phyloP scores from a whole-genome alignment of 495 filamentous ascomycete species.

The Aspergillus haitiensis region DNA sequence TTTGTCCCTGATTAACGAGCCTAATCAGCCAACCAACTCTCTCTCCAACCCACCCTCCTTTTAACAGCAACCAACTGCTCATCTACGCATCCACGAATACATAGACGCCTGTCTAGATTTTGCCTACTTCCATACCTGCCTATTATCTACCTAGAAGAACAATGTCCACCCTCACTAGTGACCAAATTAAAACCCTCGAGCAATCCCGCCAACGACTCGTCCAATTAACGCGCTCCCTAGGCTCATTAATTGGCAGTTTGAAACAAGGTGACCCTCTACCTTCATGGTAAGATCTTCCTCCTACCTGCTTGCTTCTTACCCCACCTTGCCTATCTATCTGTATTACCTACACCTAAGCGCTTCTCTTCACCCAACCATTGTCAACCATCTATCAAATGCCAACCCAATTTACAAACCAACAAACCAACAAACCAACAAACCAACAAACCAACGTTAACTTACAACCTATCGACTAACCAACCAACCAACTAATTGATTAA shows the following conservation, averaged over 20 bases:
- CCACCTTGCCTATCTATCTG: not conserved
- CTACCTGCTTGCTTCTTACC: not conserved
- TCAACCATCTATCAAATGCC: not conserved
- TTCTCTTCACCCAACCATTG: too few relatives aligned
- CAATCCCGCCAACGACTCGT: conserved; percentile 69
- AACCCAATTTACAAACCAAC: conserved; percentile 1
- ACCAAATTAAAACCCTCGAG: conserved; percentile 73
- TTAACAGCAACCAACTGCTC: not conserved
- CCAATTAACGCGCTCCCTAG: conserved; percentile 66
- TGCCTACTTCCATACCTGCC: not conserved
- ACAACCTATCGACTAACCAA: too few relatives aligned
- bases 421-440: not conserved
- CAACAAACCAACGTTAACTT: too few relatives aligned
- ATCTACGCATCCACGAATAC: not conserved
- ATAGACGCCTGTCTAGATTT: not conserved
- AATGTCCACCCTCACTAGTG: conserved; percentile 43
- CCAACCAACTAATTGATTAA: too few relatives aligned
- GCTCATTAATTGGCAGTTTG: conserved; percentile 57
- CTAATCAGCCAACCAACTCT: not conserved
- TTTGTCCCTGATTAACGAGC: not conserved
- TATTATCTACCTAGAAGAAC: not conserved
- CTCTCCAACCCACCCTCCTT: not conserved
- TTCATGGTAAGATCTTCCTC: conserved; percentile 50
- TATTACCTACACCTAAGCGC: not conserved
- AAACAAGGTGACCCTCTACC: conserved; percentile 58